Evolutionary conservation across 805 yeast genomes (phyloP).

Genomic region (Lipomyces chichibuensis): DNA sequence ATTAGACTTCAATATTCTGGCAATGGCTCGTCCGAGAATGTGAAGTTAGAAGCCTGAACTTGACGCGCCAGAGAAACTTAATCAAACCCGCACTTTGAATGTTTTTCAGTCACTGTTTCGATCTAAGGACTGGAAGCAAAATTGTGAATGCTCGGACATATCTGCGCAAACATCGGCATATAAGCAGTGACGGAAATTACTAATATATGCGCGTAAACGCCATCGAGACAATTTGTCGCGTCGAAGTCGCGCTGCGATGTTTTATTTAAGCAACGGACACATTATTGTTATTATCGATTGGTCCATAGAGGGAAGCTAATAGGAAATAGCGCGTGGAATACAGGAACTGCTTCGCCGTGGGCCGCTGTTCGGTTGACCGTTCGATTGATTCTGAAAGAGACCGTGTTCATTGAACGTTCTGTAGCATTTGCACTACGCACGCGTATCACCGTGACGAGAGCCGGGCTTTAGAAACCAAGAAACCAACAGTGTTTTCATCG

Average conservation of each 20-base stretch:
- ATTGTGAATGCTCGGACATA: no score
- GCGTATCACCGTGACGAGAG: slow-evolving; percentile 34
- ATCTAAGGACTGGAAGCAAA: background rate
- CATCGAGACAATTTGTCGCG: no score
- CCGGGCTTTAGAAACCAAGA: no score
- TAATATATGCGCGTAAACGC: background rate
- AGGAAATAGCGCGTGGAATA: no score
- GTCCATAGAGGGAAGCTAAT: no score
- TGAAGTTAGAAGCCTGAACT: background rate
- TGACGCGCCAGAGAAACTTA: background rate
- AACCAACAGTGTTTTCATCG: no score
- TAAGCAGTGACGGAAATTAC: background rate
- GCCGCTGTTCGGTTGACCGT: no score
- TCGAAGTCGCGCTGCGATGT: no score
- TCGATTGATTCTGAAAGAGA: slow-evolving; percentile 22
- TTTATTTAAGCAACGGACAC: no score
- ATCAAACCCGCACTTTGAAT: background rate
- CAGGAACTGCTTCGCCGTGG: no score
- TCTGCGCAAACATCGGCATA: background rate
- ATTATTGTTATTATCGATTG: no score
- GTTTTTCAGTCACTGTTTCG: background rate
- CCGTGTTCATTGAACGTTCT: slow-evolving; percentile 32
- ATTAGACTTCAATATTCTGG: background rate
- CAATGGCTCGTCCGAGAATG: background rate
- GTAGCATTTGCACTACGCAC: slow-evolving; percentile 34